phyloP scores from a whole-genome alignment of 768 basidiomycete genomes.

The Mycena galericulata region DNA sequence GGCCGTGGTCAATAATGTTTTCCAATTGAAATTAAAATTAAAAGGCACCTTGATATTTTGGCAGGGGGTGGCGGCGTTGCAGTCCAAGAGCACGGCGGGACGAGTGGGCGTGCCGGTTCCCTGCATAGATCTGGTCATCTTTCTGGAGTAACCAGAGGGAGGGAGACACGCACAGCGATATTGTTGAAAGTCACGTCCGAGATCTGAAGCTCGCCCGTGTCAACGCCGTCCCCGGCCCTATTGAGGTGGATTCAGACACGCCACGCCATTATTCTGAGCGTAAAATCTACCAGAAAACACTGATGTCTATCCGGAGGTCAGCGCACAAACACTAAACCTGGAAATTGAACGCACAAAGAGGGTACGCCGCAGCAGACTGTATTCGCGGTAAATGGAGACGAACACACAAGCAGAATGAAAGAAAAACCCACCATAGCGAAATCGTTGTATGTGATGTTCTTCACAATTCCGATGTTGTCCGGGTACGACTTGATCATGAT shows the following conservation, averaged over 20 bases:
- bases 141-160: neutral
- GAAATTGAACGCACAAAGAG: slow-evolving; percentile 14
- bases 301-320: slow-evolving; percentile 21
- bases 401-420: neutral
- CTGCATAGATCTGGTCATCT: neutral
- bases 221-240: slow-evolving; percentile 24
- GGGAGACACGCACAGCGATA: slow-evolving; percentile 1
- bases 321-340: neutral
- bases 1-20: neutral
- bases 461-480: slow-evolving; percentile 35
- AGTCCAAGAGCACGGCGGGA: slow-evolving; percentile 36
- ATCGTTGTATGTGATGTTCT: slow-evolving; percentile 34
- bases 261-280: neutral
- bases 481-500: slow-evolving; percentile 40
- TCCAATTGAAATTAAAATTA: neutral
- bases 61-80: slow-evolving; percentile 37
- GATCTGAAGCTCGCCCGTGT: slow-evolving; percentile 27
- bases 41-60: slow-evolving; percentile 25
- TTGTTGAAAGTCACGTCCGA: slow-evolving; percentile 30
- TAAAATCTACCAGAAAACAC: slow-evolving; percentile 26
- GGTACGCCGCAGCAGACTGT: slow-evolving; percentile 21
- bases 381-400: neutral
- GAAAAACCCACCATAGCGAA: slow-evolving; percentile 27
- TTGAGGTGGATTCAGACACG: neutral
- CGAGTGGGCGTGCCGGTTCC: slow-evolving; percentile 38